Evolutionary conservation across 2,329 filamentous ascomycete genomes (phyloP).

Genomic region (Colletotrichum sp.): DNA sequence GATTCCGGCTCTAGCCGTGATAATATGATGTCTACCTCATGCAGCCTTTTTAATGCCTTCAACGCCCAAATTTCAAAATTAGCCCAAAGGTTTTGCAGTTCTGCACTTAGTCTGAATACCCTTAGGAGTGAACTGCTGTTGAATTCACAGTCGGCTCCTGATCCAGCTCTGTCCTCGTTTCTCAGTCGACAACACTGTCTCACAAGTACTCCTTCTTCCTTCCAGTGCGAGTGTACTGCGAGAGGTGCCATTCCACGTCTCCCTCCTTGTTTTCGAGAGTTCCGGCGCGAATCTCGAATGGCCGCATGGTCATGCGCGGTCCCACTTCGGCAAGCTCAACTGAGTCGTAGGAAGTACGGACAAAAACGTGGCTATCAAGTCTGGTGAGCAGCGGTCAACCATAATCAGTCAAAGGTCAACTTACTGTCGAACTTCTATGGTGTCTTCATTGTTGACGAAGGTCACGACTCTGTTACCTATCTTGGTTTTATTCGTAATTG

Average conservation of each 20-base stretch:
- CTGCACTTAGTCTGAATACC: background rate
- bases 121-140: background rate
- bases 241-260: constrained; percentile 95
- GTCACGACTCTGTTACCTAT: constrained; percentile 89
- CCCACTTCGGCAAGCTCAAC: constrained; percentile 84
- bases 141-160: background rate
- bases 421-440: constrained; percentile 79
- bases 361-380: constrained; percentile 69
- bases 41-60: background rate
- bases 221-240: constrained; percentile 91
- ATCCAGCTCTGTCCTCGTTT: background rate
- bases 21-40: background rate
- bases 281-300: constrained; percentile 90
- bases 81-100: background rate
- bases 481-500: constrained; percentile 72
- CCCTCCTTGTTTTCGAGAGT: constrained; percentile 94
- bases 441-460: constrained; percentile 72
- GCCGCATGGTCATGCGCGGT: constrained; percentile 78
- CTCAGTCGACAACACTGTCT: constrained; percentile 27
- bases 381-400: background rate
- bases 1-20: background rate
- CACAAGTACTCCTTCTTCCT: constrained; percentile 95
- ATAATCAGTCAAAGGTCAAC: background rate
- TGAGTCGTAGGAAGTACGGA: constrained; percentile 87
- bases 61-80: background rate